Evolutionary conservation across 805 yeast species (phyloP), one percentile per base, ranked within the genome.

Genomic region (Metschnikowia proteae): DNA sequence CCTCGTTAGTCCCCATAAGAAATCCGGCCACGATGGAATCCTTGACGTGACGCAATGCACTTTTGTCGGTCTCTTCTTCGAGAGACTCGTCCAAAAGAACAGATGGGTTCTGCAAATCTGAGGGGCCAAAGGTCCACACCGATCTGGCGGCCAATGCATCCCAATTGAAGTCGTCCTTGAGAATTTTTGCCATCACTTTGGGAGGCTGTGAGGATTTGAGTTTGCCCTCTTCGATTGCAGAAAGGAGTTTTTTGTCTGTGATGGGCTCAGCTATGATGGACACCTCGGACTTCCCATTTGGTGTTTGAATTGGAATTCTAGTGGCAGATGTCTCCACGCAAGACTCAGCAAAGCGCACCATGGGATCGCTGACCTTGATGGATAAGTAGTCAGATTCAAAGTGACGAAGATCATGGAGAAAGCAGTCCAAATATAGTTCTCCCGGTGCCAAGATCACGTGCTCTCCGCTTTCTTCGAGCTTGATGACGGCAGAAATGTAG

Each of bases 381-480:
- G 84, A 86, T 35, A 90, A 74, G 23, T 78, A 79, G 38, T 68
- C 63, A 0, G 85, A 76, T 57, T 80, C 86, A 30, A 79, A 69
- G 27, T 71, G 63, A 53, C 97, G 71, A 38, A 94, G 66, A 60
- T 89, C 97, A 62, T 84, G 86, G 35, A 94, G 65, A 25, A 86
- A 68, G 56, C 94, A 87, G 64, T 94, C 98, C 66, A 94, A 63
- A 60, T 88, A 88, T 13, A 92, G 58, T 60, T 94, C 98, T 5
- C 99, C 99, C 7, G 88, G 80, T 0, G 94, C 97, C 27, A 83
- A 60, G 0, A 94, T 63, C 1, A 83, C 82, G 61, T 86, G 88
- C 58, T 90, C 97, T 2, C 97, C 97, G 45, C 91, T 85, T 55
- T 88, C 96, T 62, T 89, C 96, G 1, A 86, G 88, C 53, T 77